phyloP scores from a whole-genome alignment of 2,329 filamentous ascomycete genomes.

The Botryotinia calthae region DNA sequence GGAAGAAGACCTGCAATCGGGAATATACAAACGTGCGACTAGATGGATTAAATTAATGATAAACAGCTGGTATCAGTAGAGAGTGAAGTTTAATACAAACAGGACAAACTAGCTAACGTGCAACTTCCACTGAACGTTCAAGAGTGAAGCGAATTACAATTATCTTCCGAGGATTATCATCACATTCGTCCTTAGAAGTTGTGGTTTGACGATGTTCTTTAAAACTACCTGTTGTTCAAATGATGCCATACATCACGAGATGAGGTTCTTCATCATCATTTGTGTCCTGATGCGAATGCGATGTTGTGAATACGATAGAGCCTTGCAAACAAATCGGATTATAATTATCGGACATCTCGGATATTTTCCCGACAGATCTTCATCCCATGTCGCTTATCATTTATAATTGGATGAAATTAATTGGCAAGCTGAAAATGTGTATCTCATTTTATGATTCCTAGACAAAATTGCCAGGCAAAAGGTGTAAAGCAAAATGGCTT shows the following conservation, averaged over 20 bases:
- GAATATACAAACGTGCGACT: neutral
- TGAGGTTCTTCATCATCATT: neutral
- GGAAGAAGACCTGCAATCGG: neutral
- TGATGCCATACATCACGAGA: neutral
- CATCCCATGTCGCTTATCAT: neutral
- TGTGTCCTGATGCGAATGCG: neutral
- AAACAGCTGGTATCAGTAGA: neutral
- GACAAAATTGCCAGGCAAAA: neutral
- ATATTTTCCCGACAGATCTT: neutral
- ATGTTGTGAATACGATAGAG: neutral
- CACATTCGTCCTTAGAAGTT: neutral
- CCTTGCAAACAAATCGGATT: neutral
- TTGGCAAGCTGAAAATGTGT: neutral
- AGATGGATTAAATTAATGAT: neutral
- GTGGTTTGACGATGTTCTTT: neutral
- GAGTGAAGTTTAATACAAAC: neutral
- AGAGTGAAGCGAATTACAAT: neutral
- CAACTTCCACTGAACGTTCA: neutral
- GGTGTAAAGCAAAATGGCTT: neutral
- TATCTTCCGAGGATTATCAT: neutral
- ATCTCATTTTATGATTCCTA: neutral
- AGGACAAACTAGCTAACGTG: neutral
- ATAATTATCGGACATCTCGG: neutral
- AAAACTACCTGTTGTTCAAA: neutral
- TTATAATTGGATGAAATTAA: neutral